A percentile compares a stretch with the other conserved stretches of the same genome.
These are phyloP conservation scores for Chenopodium album DNA, from an alignment of 148 eudicot species.

Conservation along the genomic window DNA sequence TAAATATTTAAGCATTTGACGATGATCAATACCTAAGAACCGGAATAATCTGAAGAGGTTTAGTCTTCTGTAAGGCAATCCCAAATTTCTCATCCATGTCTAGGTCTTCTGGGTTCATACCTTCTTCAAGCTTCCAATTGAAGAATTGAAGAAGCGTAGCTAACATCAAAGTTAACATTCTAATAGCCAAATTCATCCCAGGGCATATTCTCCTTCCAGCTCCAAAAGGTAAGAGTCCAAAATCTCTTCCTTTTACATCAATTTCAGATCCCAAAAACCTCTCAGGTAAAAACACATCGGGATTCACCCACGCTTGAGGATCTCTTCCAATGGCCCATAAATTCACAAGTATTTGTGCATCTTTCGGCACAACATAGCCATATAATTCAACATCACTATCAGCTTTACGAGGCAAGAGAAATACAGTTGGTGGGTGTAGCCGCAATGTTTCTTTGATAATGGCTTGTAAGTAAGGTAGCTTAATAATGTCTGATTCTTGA, in stretches of 20 bases:
- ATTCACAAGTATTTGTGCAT: conserved; percentile 55
- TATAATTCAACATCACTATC: conserved; percentile 36
- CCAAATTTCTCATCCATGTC: conserved; percentile 54
- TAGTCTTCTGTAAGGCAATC: conserved; percentile 38
- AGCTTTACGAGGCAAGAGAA: conserved; percentile 57
- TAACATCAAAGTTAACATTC: conserved; percentile 36
- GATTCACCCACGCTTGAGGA: conserved; percentile 43
- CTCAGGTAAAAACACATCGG: conserved; percentile 46
- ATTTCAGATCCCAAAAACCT: conserved; percentile 42
- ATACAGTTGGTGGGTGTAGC: conserved; percentile 61
- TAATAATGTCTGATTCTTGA: conserved; percentile 30
- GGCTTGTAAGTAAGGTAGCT: conserved; percentile 58
- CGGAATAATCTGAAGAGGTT: conserved; percentile 19
- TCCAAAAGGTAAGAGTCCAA: conserved; percentile 44
- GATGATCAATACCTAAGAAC: background rate
- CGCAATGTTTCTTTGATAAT: conserved; percentile 55
- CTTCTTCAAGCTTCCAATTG: conserved; percentile 47
- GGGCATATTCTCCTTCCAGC: conserved; percentile 65
- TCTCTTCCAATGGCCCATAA: conserved; percentile 69
- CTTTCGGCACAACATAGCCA: conserved; percentile 50
- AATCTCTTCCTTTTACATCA: conserved; percentile 54
- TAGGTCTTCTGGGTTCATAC: conserved; percentile 16
- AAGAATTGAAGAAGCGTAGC: conserved; percentile 50
- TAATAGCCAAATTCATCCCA: conserved; percentile 46
- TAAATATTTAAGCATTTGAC: too few species aligned